Percentiles rank a stretch among this genome's conserved stretches.
Conservation (phyloP, 2,329 filamentous ascomycete genomes). For the Fusarium chaquense region DNA sequence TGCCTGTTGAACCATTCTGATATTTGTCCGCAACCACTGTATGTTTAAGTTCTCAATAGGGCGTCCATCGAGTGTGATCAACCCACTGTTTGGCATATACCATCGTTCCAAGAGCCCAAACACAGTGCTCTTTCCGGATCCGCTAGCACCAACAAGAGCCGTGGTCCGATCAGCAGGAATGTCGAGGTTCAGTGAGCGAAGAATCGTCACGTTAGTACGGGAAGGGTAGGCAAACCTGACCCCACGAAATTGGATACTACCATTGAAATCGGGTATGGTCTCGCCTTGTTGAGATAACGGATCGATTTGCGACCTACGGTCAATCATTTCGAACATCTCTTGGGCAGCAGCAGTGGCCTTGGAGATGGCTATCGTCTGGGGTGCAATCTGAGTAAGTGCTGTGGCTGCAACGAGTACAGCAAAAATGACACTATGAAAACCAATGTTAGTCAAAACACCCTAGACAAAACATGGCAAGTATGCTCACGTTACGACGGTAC, state of each 20-base stretch:
- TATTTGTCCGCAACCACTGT: conserved; percentile 65
- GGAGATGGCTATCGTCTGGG: conserved; percentile 59
- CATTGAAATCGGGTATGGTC: conserved; percentile 49
- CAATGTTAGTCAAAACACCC: background rate
- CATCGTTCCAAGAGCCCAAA: conserved; percentile 70
- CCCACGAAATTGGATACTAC: conserved; percentile 61
- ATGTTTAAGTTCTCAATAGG: conserved; percentile 60
- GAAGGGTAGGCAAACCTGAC: conserved; percentile 69
- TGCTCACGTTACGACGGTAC: conserved; percentile 61
- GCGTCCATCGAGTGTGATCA: conserved; percentile 59
- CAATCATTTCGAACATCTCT: conserved; percentile 62
- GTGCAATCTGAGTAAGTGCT: conserved; percentile 60
- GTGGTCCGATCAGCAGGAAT: conserved; percentile 62
- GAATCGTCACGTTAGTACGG: conserved; percentile 62
- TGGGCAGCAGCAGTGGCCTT: conserved; percentile 61
- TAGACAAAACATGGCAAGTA: background rate
- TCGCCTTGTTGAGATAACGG: conserved; percentile 55
- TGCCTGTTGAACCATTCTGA: conserved; percentile 63
- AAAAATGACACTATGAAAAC: conserved; percentile 57
- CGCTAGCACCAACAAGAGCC: conserved; percentile 69
- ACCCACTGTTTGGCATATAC: conserved; percentile 64
- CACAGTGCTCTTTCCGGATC: conserved; percentile 70
- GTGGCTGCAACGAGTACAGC: conserved; percentile 61
- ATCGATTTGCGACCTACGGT: conserved; percentile 59
- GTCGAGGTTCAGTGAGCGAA: conserved; percentile 57